Evolutionary conservation across 78 protist species (phyloP).

Genomic region (Salpingoeca rosetta): DNA sequence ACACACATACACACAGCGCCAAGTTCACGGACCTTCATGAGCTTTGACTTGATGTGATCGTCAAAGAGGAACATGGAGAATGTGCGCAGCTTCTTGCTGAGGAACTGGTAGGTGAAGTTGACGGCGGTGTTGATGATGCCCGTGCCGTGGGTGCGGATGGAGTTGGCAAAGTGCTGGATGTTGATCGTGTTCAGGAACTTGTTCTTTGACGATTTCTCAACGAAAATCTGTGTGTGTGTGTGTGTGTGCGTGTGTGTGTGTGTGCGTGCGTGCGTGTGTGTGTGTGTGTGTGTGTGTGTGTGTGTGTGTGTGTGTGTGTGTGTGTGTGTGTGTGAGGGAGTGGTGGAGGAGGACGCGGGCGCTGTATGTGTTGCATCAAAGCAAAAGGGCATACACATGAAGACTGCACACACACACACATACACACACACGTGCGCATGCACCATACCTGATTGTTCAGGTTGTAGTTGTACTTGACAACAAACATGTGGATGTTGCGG

Average conservation of each 20-base stretch:
- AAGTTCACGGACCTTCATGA: conserved; percentile 30
- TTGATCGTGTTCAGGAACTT: conserved; percentile 78
- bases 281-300: too few species aligned
- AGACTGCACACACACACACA: too few species aligned
- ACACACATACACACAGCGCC: too few species aligned
- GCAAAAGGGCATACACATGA: too few species aligned
- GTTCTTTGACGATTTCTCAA: conserved; percentile 51
- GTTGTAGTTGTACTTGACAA: conserved; percentile 80
- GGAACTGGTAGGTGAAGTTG: conserved; percentile 78
- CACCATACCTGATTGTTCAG: conserved; percentile 57
- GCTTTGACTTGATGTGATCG: conserved; percentile 81
- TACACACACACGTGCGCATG: too few species aligned
- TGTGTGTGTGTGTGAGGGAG: too few species aligned
- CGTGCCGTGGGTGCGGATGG: conserved; percentile 93
- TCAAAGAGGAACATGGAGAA: conserved; percentile 90
- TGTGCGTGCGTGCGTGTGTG: too few species aligned
- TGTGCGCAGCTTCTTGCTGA: conserved; percentile 50
- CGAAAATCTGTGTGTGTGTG: conserved; percentile 45
- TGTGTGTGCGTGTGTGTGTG: too few species aligned
- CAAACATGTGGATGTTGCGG: conserved; percentile 89
- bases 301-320: too few species aligned
- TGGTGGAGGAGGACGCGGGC: too few species aligned
- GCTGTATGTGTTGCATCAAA: too few species aligned
- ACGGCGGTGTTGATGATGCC: conserved; percentile 96
- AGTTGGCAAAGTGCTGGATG: conserved; percentile 83